Percentiles rank a stretch among this genome's conserved stretches.
phyloP scores from a whole-genome alignment of 2,329 filamentous ascomycete species.

The Coniochaeta prunicola region DNA sequence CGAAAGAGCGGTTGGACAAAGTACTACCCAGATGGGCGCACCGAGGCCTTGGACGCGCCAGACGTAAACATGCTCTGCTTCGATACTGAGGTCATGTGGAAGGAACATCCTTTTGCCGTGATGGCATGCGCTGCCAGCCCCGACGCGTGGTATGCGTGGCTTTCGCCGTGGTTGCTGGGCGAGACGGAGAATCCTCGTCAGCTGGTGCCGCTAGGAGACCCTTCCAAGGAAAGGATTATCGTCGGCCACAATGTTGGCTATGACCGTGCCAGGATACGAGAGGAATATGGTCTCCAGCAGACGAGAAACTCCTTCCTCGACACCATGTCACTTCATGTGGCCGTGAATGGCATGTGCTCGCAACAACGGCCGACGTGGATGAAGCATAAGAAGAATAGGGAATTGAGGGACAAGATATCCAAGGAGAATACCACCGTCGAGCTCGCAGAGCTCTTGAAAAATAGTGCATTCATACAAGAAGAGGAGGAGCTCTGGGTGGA shows the following conservation, averaged over 20 bases:
- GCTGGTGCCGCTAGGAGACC: constrained; percentile 79
- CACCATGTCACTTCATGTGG: constrained; percentile 97
- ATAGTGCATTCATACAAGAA: constrained; percentile 62
- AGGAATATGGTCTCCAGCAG: constrained; percentile 83
- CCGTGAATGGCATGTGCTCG: constrained; percentile 98
- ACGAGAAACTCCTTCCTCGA: constrained; percentile 84
- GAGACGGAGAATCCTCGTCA: constrained; percentile 74
- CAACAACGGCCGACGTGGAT: constrained; percentile 95
- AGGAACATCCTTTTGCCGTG: constrained; percentile 82
- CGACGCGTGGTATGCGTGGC: constrained; percentile 92
- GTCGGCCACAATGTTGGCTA: constrained; percentile 96
- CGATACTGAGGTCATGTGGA: constrained; percentile 96
- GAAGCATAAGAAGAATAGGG: constrained; percentile 86
- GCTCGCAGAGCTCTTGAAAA: constrained; percentile 62
- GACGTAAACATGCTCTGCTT: constrained; percentile 81
- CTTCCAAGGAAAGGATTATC: constrained; percentile 64
- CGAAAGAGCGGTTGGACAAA: constrained; percentile 87
- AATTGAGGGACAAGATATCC: constrained; percentile 72
- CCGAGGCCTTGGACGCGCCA: constrained; percentile 66
- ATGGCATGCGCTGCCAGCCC: constrained; percentile 94
- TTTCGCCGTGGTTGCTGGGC: constrained; percentile 89
- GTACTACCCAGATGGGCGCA: constrained; percentile 67
- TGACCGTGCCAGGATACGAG: constrained; percentile 77
- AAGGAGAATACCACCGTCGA: constrained; percentile 64
- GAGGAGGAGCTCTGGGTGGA: constrained; percentile 96